Evolutionary conservation across 2,329 filamentous ascomycete genomes (phyloP), one percentile per base, ranked within the genome.

Genomic region (Stemphylium beticola): DNA sequence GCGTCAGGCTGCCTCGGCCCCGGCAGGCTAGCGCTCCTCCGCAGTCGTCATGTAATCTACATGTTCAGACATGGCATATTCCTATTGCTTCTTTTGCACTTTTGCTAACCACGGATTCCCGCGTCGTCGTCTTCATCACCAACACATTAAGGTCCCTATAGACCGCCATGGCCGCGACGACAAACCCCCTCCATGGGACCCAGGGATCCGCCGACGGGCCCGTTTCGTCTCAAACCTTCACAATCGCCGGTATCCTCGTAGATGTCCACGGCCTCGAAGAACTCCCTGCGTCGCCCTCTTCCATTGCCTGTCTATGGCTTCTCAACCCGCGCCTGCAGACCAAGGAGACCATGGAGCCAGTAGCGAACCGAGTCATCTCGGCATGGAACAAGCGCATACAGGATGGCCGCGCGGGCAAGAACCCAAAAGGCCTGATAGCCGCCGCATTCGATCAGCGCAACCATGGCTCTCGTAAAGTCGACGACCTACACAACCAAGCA

Each of bases 391-490:
- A 75, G 47, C 76, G 70, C 60, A 73, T 69, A 43, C 64, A 67
- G 51, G 62, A 74, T 12, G 66, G 69, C 29, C 60, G 65, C 31
- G 64, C 58, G 43, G 69, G 60, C 46, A 64, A 69, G 32, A 51
- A 40, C 18, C 60, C 65, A 26, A 78, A 80, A 55, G 90, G 89
- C 0, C 76, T 98, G 36, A 87, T 98, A 44, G 92, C 91, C 2
- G 84, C 93, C 11, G 85, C 89, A 2, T 96, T 96, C 74, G 95
- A 98, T 77, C 92, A 96, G 79, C 85, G 93, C 40, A 98, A 98
- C 74, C 95, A 98, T 76, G 95, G 95, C 22, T 83, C 84, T 2
- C 81, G 95, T 49, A 76, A 87, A 55, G 84, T 93, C 2, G 82
- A 88, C 65, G 77, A 83, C 7, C 64, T 82, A 15, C 86, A 89